Evolutionary conservation across 108 stramenopile species (phyloP).

Genomic region (Ochromonas danica): DNA sequence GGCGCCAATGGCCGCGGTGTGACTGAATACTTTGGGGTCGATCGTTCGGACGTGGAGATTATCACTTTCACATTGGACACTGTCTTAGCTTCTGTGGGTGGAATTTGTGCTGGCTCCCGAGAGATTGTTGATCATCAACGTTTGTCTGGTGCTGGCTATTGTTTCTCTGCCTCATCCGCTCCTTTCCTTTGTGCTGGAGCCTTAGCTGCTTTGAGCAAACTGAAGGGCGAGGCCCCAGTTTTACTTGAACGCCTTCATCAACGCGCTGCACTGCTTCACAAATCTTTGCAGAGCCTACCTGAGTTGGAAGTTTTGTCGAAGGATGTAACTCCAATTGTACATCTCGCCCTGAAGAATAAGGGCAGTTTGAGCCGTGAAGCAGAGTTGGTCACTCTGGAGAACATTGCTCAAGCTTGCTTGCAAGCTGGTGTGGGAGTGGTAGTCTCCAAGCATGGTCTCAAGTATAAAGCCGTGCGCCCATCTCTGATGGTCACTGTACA

Average conservation of each 20-base stretch:
- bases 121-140: conserved; percentile 98
- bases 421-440: neutral
- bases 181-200: conserved; percentile 88
- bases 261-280: neutral
- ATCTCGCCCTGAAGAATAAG: neutral
- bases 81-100: conserved; percentile 86
- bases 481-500: neutral
- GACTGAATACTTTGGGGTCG: conserved; percentile 54
- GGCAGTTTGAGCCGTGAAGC: neutral
- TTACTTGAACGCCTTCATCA: neutral
- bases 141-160: conserved; percentile 93
- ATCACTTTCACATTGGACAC: conserved; percentile 85
- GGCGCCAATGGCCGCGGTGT: conserved; percentile 80
- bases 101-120: conserved; percentile 87
- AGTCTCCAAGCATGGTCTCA: neutral
- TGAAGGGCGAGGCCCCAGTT: conserved; percentile 21
- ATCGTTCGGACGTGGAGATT: conserved; percentile 81
- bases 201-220: conserved; percentile 54
- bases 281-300: neutral
- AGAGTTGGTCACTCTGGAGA: neutral
- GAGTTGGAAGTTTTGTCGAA: neutral
- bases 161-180: conserved; percentile 92
- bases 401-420: neutral
- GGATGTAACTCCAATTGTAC: neutral
- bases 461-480: neutral